Conservation (phyloP, 2,329 filamentous ascomycete species). For the Colletotrichum incanum region DNA sequence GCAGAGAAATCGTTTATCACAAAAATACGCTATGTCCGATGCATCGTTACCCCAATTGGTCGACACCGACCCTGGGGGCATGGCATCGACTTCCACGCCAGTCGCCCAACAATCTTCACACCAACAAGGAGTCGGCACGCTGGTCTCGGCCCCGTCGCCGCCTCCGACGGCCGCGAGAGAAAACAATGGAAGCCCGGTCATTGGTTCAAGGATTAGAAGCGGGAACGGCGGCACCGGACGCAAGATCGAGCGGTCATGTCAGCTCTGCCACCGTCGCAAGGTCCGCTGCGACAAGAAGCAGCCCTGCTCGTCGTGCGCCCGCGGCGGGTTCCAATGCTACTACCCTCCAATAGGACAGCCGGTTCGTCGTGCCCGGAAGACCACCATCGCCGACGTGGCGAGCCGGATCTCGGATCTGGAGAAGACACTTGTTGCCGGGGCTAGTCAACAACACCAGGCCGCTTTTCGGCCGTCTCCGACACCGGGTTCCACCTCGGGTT, state of each 20-base stretch:
- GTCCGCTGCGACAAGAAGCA: slow-evolving; percentile 51
- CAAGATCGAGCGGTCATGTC: slow-evolving; percentile 50
- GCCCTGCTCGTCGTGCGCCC: slow-evolving; percentile 49
- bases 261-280: slow-evolving; percentile 51
- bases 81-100: slow-evolving; percentile 1
- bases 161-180: background rate
- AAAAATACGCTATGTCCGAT: background rate
- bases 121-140: slow-evolving; percentile 6
- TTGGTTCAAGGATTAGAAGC: background rate
- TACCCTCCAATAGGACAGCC: slow-evolving; percentile 50
- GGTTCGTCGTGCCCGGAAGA: slow-evolving; percentile 46
- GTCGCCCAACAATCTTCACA: background rate
- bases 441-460: slow-evolving; percentile 1
- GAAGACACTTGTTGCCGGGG: slow-evolving; percentile 46
- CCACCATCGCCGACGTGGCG: slow-evolving; percentile 53
- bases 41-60: background rate
- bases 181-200: too few species aligned
- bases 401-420: slow-evolving; percentile 55
- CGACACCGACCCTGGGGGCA: slow-evolving; percentile 8
- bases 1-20: too few species aligned
- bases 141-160: slow-evolving; percentile 4
- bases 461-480: background rate
- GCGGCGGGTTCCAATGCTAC: slow-evolving; percentile 49
- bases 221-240: slow-evolving; percentile 12
- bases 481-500: background rate